A percentile compares a stretch with the other conserved stretches of the same genome.
phyloP scores from a whole-genome alignment of 768 basidiomycete species.

The Rhizopogon rudus region DNA sequence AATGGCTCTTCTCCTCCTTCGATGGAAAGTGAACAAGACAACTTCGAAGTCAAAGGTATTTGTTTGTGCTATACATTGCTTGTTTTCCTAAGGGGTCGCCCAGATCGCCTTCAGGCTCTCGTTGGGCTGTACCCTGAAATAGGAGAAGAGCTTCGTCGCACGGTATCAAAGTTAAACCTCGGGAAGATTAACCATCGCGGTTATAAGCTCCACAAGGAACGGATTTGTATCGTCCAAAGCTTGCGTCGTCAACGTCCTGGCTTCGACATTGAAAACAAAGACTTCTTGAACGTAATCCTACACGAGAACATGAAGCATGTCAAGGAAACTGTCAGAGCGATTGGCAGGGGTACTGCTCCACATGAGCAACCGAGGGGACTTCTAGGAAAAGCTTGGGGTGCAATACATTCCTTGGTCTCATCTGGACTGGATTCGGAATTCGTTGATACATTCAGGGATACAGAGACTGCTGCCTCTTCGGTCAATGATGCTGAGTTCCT shows the following conservation, averaged over 20 bases:
- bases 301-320: background rate
- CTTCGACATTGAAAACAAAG: background rate
- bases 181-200: constrained; percentile 6
- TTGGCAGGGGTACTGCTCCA: background rate
- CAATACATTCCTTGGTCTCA: background rate
- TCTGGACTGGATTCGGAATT: background rate
- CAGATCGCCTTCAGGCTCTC: constrained; percentile 9
- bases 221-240: constrained; percentile 8
- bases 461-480: background rate
- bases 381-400: background rate
- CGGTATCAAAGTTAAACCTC: background rate
- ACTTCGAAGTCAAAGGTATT: background rate
- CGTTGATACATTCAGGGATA: constrained; percentile 5
- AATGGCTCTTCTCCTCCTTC: too few relatives aligned
- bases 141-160: background rate
- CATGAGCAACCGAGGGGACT: background rate
- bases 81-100: background rate
- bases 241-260: background rate
- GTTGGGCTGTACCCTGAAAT: constrained; percentile 12
- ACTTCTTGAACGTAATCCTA: constrained; percentile 5
- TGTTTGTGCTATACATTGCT: background rate
- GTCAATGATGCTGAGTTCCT: constrained; percentile 15
- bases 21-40: background rate
- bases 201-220: constrained; percentile 11
- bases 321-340: background rate